Base-by-base conservation (phyloP, 139 green algal genomes). In the Coelastrella sp. region DNA sequence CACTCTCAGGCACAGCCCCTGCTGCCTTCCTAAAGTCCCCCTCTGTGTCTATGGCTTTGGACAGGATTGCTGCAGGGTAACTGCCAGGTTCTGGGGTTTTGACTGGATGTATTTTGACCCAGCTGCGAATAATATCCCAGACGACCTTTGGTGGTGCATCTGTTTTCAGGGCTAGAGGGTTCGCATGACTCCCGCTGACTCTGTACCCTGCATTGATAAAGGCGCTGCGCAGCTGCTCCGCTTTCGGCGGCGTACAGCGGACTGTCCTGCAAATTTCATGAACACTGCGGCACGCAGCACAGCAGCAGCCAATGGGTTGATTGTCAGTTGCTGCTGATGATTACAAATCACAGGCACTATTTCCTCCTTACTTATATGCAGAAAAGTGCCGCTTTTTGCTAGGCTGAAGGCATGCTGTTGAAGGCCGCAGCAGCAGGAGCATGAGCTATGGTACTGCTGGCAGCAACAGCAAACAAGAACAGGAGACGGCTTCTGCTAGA, bases 101-200 rank as follows among this genome's bases (percentile, higher is more conserved):
- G 24, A 94, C 88, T 4, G 93, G 94, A 85, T 98, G 95, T 0
- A 97, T 87, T 72, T 92, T 89, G 10, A 98, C 94, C 98, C 98
- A 99, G 91, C 90, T 95, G 59, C 92, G 89, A 14, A 95, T 66
- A n/a, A 95, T 91, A 89, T 97, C 95, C 96, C 95, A 98, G 9
- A 99, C 75, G 0, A 98, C 95, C 3, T 88, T 27, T 61, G 93
- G 93, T 6, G 98, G 98, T 15, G 98, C 98, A 84, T 99, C 95
- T 0, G 98, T 99, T 90, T 99, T 99, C 12, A 99, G 24, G 6
- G 95, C 98, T 63, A 98, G 93, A 7, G 97, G 96, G 74, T 97
- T 98, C 76, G 94, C 93, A 92, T 99, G 98, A 22, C 95, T 97
- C 12, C 84, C 85, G 4, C 94, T 98, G 35, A 98, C 96, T 12